Evolutionary conservation across 306 rosid genomes (phyloP).

Genomic region (Fagus sylvatica): DNA sequence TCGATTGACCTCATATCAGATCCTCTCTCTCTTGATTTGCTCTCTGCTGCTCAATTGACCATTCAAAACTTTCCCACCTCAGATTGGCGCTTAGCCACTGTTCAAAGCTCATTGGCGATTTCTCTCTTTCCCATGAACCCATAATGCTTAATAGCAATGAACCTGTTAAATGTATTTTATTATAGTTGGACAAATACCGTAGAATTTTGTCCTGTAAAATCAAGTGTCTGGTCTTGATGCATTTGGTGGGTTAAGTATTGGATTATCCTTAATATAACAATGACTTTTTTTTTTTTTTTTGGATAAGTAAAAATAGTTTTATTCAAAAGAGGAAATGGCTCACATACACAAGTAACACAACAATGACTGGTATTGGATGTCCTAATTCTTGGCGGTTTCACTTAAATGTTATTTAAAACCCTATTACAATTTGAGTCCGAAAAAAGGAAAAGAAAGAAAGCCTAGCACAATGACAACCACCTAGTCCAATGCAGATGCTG

Average conservation of each 20-base stretch:
- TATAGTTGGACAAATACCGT: neutral
- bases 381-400: neutral
- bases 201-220: neutral
- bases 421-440: neutral
- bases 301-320: neutral
- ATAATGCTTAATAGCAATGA: too few species aligned
- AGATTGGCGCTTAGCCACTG: too few species aligned
- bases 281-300: neutral
- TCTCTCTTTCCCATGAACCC: too few species aligned
- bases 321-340: too few species aligned
- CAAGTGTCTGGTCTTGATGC: neutral
- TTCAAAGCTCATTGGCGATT: too few species aligned
- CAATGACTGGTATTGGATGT: neutral
- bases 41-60: too few species aligned
- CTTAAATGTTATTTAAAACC: neutral
- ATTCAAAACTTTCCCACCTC: too few species aligned
- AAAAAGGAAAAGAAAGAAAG: neutral
- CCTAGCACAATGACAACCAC: neutral
- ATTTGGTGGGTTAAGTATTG: neutral
- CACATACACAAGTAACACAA: too few species aligned
- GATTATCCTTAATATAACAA: neutral
- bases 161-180: neutral
- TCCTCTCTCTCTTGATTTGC: too few species aligned
- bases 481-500: neutral
- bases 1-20: too few species aligned